A percentile compares a stretch with the other conserved stretches of the same genome.
Conservation (phyloP, 116 monocot genomes). For the Iris pallida region DNA sequence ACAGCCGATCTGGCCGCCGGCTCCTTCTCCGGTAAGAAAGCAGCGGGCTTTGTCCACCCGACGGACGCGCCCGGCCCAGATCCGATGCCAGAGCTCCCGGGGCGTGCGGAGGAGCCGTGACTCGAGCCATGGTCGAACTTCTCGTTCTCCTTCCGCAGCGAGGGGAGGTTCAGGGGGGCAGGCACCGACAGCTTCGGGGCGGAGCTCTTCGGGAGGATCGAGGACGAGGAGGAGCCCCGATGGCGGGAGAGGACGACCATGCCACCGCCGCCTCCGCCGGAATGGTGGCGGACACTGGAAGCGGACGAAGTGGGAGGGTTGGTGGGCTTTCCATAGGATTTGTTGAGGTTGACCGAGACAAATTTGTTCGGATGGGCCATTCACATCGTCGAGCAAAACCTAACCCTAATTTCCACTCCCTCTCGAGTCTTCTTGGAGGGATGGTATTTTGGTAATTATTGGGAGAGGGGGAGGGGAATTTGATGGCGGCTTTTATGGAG, state of each 20-base stretch:
- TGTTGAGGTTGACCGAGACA: slow-evolving; percentile 84
- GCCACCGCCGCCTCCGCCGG: slow-evolving; percentile 33
- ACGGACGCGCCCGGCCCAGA: slow-evolving; percentile 38
- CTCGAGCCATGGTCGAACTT: slow-evolving; percentile 40
- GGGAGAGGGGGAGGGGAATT: too few species aligned
- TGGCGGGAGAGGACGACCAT: slow-evolving; percentile 71
- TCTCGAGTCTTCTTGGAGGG: neutral
- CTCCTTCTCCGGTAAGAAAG: neutral
- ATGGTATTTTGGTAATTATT: neutral
- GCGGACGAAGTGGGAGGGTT: slow-evolving; percentile 6
- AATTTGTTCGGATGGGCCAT: slow-evolving; percentile 64
- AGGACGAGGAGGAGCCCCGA: slow-evolving; percentile 31
- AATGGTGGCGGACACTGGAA: slow-evolving; percentile 13
- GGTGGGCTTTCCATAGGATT: slow-evolving; percentile 55
- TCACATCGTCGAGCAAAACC: slow-evolving; percentile 7
- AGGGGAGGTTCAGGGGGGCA: slow-evolving; percentile 80
- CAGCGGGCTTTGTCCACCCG: slow-evolving; percentile 73
- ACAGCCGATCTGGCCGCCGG: neutral
- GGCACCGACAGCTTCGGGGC: slow-evolving; percentile 56
- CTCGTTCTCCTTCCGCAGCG: slow-evolving; percentile 83
- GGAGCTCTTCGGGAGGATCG: slow-evolving; percentile 19
- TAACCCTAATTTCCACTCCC: too few species aligned
- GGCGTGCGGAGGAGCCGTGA: slow-evolving; percentile 21
- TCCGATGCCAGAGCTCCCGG: slow-evolving; percentile 44
- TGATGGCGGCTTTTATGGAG: neutral